Percentiles rank a stretch among this genome's conserved stretches.
phyloP scores from a whole-genome alignment of 768 basidiomycete species.

The Candolleomyces aberdarensis region DNA sequence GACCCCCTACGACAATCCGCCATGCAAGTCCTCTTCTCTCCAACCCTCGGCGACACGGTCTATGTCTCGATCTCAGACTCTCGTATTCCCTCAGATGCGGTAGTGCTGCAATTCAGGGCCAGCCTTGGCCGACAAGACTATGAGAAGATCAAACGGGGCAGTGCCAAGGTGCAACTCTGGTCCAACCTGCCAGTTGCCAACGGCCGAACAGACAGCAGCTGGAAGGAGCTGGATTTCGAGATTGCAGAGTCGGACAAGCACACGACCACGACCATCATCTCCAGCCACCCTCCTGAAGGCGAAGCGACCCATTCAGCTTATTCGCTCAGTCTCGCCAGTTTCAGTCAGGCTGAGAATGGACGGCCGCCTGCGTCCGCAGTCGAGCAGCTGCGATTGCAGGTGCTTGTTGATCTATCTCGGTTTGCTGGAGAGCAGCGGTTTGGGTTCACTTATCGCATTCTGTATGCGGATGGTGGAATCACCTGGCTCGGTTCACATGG shows the following conservation, averaged over 20 bases:
- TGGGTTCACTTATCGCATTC: constrained; percentile 49
- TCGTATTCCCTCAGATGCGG: constrained; percentile 14
- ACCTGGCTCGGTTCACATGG: constrained; percentile 46
- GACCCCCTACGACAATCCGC: not conserved
- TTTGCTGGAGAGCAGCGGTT: constrained; percentile 14
- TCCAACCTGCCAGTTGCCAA: constrained; percentile 30
- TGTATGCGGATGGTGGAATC: constrained; percentile 39
- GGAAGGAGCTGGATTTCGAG: constrained; percentile 34
- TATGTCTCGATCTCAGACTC: constrained; percentile 20
- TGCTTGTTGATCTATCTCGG: constrained; percentile 4
- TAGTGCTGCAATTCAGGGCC: constrained; percentile 35
- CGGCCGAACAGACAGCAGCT: constrained; percentile 19
- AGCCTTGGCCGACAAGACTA: constrained; percentile 27
- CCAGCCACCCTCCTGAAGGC: not conserved
- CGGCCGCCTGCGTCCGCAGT: constrained; percentile 2
- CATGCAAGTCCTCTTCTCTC: constrained; percentile 39
- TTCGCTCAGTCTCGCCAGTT: not conserved
- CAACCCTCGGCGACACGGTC: constrained; percentile 33
- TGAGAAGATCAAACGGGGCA: constrained; percentile 23
- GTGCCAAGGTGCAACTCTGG: constrained; percentile 42
- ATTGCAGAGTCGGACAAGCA: constrained; percentile 4
- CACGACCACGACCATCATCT: not conserved
- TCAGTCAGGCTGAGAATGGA: not conserved
- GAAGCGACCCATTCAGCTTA: not conserved
- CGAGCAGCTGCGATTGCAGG: not conserved